Evolutionary conservation across 2,329 filamentous ascomycete species (phyloP).

Genomic region (Dothideomycetidae sp.): DNA sequence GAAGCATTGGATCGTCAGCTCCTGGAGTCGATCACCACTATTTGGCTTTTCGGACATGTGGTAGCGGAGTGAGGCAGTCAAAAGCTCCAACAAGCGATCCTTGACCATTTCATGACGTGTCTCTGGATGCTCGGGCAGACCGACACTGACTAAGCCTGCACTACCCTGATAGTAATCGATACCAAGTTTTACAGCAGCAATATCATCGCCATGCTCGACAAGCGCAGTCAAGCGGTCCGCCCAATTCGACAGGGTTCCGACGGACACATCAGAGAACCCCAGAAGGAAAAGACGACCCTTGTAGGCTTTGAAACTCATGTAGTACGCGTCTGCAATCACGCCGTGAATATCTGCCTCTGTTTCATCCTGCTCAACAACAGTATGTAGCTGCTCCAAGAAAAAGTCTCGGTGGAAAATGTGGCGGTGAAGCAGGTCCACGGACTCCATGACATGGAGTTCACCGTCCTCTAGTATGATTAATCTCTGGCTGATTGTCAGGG

Average conservation of each 20-base stretch:
- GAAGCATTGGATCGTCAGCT: slow-evolving; percentile 59
- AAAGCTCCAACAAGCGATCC: slow-evolving; percentile 85
- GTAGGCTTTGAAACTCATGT: slow-evolving; percentile 94
- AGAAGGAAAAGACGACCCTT: slow-evolving; percentile 86
- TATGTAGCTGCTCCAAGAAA: slow-evolving; percentile 75
- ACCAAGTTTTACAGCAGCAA: slow-evolving; percentile 77
- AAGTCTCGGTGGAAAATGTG: slow-evolving; percentile 85
- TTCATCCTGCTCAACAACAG: slow-evolving; percentile 73
- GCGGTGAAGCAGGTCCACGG: slow-evolving; percentile 80
- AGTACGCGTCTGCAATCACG: slow-evolving; percentile 91
- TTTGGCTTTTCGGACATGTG: slow-evolving; percentile 54
- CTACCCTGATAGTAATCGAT: slow-evolving; percentile 85
- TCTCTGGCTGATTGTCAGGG: slow-evolving; percentile 87
- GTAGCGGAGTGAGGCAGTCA: slow-evolving; percentile 80
- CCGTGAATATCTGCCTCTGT: slow-evolving; percentile 83
- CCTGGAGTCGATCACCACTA: slow-evolving; percentile 48
- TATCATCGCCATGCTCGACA: slow-evolving; percentile 95
- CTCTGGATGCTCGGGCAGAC: slow-evolving; percentile 68
- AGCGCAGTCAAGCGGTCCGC: slow-evolving; percentile 82
- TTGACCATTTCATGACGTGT: slow-evolving; percentile 68
- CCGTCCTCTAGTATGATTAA: slow-evolving; percentile 85
- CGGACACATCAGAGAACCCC: slow-evolving; percentile 84
- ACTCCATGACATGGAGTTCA: slow-evolving; percentile 80
- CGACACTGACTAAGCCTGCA: slow-evolving; percentile 87
- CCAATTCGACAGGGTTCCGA: slow-evolving; percentile 92